Evolutionary conservation across 345 rosid genomes (phyloP), one percentile per base, ranked within the genome.

Genomic region (Hirschfeldia incana): DNA sequence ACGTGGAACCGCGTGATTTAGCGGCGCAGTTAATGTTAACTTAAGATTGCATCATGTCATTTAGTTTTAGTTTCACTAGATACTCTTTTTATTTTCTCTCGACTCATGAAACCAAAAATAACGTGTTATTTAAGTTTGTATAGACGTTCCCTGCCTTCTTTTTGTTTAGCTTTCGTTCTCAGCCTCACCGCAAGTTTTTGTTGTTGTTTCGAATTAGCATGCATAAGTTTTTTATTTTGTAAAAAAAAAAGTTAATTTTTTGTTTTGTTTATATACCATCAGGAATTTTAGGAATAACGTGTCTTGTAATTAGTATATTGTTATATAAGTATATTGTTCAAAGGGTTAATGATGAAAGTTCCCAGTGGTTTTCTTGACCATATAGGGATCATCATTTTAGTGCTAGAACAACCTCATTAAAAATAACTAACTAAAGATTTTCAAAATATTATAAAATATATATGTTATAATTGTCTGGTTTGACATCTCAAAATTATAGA

Each of bases 1-100:
- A 67, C 46, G 55, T 67, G 82, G 69, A 79, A 67, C 44, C 12
- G 78, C 77, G 82, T 73, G 68, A 46, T 44, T 67, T 67, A 78
- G 69, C 82, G 78, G 82, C 82, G 78, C 67, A n/a, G 3, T 33
- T 73, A 62, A 46, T 73, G 74, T 73, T 49, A n/a, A 49, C 17
- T 49, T 49, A 49, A n/a, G 57, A 1, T n/a, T 49, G 8, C n/a
- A 49, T 49, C n/a, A 49, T 49, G 55, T 49, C 57, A 49, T 49
- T 49, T 49, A 49, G 17, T 49, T 49, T 49, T 49, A 49, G 17
- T n/a, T n/a, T 8, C 21, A 49, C 57, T 49, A 49, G 17, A 49
- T 39, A 39, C 46, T 39, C 9, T 39, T 39, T 39, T 39, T 39
- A 39, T 39, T 39, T 39, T 39, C 46, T 33, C 37, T 39, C 12